A percentile compares a stretch with the other conserved stretches of the same genome.
Evolutionary conservation across 2,329 filamentous ascomycete genomes (phyloP).

Genomic region (Botrytis fragariae): DNA sequence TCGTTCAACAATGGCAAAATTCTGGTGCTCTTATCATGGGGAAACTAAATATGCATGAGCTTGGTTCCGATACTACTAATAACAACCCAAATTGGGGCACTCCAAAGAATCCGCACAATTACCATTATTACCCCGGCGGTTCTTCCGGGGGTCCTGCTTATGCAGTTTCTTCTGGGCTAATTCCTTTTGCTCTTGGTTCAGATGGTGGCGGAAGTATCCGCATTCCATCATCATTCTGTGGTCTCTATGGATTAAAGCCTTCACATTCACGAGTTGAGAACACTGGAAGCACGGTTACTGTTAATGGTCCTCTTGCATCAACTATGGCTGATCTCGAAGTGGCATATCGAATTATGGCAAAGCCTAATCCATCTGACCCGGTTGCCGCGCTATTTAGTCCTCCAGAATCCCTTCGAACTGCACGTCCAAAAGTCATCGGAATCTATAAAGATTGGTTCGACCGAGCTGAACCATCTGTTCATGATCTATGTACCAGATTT

Average conservation of each 20-base stretch:
- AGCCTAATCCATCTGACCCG: constrained; percentile 63
- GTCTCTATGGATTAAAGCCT: constrained; percentile 74
- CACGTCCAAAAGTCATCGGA: constrained; percentile 61
- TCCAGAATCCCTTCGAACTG: constrained; percentile 44
- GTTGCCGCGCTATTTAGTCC: constrained; percentile 60
- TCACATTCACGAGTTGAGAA: constrained; percentile 67
- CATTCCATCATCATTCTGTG: constrained; percentile 37
- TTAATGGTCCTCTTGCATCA: constrained; percentile 72
- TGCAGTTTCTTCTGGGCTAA: constrained; percentile 65
- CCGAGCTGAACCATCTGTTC: constrained; percentile 63
- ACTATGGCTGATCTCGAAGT: constrained; percentile 76
- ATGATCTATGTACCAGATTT: constrained; percentile 58
- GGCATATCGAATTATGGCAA: constrained; percentile 76
- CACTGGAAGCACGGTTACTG: constrained; percentile 54
- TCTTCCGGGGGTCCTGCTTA: constrained; percentile 92
- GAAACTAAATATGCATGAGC: constrained; percentile 85
- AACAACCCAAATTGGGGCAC: constrained; percentile 84
- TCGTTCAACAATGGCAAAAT: constrained; percentile 66
- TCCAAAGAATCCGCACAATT: constrained; percentile 72
- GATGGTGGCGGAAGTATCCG: constrained; percentile 73
- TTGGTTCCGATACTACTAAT: constrained; percentile 74
- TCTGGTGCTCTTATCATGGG: constrained; percentile 72
- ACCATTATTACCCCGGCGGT: constrained; percentile 72
- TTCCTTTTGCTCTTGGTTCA: constrained; percentile 73
- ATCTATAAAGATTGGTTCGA: constrained; percentile 68